phyloP scores from a whole-genome alignment of 2,329 filamentous ascomycete genomes.

The Alternaria ventricosa region DNA sequence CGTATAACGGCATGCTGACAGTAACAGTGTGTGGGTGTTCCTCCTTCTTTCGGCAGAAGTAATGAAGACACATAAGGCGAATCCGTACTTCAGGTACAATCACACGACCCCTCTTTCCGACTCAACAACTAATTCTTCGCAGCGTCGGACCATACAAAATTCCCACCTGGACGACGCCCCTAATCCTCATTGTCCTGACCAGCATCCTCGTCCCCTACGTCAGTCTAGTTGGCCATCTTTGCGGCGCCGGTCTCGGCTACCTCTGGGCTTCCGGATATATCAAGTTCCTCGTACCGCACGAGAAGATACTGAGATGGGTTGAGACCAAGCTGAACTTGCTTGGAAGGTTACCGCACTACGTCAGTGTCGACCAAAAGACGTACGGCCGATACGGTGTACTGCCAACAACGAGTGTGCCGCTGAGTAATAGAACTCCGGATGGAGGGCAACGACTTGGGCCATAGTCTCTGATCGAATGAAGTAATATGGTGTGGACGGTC shows the following conservation, averaged over 20 bases:
- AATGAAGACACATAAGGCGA: conserved; percentile 80
- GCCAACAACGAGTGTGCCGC: conserved; percentile 55
- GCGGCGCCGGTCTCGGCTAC: conserved; percentile 84
- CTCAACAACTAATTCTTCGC: conserved; percentile 10
- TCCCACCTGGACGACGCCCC: conserved; percentile 88
- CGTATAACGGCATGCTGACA: background rate
- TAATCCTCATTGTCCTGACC: conserved; percentile 77
- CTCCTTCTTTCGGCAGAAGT: conserved; percentile 84
- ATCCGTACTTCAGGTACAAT: conserved; percentile 73
- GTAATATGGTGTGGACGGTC: background rate
- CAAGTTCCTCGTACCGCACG: conserved; percentile 86
- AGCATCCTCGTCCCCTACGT: conserved; percentile 80
- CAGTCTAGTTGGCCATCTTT: conserved; percentile 85
- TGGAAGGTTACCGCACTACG: conserved; percentile 84
- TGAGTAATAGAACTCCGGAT: conserved; percentile 38
- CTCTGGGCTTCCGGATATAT: conserved; percentile 87
- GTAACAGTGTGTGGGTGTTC: conserved; percentile 86
- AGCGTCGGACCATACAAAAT: conserved; percentile 71
- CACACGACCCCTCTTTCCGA: conserved; percentile 42
- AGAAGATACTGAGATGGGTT: conserved; percentile 85
- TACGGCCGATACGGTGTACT: conserved; percentile 91
- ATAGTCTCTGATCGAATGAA: conserved; percentile 2
- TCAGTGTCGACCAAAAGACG: conserved; percentile 94
- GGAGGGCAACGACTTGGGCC: conserved; percentile 39
- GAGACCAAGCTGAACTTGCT: conserved; percentile 88